A percentile compares a stretch with the other conserved stretches of the same genome.
Evolutionary conservation across 352 stramenopile species (phyloP).

Genomic region (Phytopythium sindhum): DNA sequence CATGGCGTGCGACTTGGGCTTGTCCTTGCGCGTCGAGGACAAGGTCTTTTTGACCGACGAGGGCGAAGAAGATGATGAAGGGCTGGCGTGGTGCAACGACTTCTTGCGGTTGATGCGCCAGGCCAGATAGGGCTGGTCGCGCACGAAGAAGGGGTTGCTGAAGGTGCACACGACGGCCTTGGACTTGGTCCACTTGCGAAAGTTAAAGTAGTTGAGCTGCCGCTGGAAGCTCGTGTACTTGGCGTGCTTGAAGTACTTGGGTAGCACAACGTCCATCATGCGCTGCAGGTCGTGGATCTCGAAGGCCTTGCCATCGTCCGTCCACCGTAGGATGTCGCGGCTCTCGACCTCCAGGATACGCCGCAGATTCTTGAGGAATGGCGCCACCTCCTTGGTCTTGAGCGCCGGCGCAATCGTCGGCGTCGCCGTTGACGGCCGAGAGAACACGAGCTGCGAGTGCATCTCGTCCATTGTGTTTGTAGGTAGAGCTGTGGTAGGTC

Average conservation of each 20-base stretch:
- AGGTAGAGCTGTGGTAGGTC: background rate
- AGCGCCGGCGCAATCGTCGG: conserved; percentile 5
- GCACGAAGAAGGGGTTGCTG: conserved; percentile 60
- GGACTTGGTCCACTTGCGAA: conserved; percentile 89
- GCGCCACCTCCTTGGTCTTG: conserved; percentile 48
- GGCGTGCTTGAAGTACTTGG: conserved; percentile 94
- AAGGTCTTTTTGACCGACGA: conserved; percentile 13
- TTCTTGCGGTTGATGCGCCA: conserved; percentile 70
- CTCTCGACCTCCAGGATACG: conserved; percentile 56
- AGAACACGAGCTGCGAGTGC: conserved; percentile 4
- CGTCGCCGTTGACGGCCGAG: background rate
- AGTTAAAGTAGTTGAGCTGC: conserved; percentile 94
- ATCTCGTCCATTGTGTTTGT: conserved; percentile 3
- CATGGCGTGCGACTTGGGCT: conserved; percentile 14
- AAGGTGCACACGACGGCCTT: conserved; percentile 75
- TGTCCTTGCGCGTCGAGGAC: conserved; percentile 5
- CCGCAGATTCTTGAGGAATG: conserved; percentile 67
- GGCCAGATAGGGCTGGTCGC: conserved; percentile 49
- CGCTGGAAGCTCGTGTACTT: conserved; percentile 93
- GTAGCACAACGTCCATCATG: conserved; percentile 84
- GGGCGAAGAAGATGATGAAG: background rate
- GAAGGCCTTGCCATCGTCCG: conserved; percentile 47
- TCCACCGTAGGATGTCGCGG: conserved; percentile 47
- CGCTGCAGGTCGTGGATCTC: conserved; percentile 68
- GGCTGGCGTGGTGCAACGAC: conserved; percentile 19